Conservation (phyloP, 2,329 filamentous ascomycete species). For the Epicoccum nigrum region DNA sequence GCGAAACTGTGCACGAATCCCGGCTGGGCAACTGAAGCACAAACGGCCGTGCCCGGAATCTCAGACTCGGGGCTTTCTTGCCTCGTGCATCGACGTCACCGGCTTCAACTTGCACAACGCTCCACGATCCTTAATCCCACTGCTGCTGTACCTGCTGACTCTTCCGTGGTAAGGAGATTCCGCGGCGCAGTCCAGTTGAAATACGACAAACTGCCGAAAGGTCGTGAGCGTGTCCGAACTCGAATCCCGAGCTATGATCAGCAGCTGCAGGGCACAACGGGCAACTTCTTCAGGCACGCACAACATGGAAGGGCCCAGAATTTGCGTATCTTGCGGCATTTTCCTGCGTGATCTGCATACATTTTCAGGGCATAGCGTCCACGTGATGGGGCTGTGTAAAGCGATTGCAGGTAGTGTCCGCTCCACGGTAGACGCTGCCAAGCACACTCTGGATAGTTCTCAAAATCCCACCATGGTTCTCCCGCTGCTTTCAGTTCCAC, state of each 20-base stretch:
- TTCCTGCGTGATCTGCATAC: conserved; percentile 16
- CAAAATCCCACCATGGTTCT: conserved; percentile 24
- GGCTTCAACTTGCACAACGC: background rate
- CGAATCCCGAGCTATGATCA: conserved; percentile 3
- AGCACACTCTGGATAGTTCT: conserved; percentile 14
- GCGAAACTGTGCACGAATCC: conserved; percentile 3
- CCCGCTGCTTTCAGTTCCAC: conserved; percentile 6
- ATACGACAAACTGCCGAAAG: background rate
- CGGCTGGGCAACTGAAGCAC: background rate
- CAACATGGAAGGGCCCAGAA: conserved; percentile 11
- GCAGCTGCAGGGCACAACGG: no score
- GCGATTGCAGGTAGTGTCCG: conserved; percentile 15
- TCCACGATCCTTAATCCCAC: background rate
- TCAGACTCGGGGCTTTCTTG: background rate
- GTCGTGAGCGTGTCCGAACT: background rate
- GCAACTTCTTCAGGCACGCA: conserved; percentile 5
- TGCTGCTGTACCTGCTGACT: background rate
- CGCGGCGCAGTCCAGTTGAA: background rate
- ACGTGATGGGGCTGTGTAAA: conserved; percentile 23
- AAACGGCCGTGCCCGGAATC: no score
- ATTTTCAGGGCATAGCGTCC: conserved; percentile 15
- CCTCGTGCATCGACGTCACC: conserved; percentile 9
- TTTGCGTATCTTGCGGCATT: conserved; percentile 17
- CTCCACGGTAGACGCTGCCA: conserved; percentile 21
- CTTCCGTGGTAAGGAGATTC: background rate